Evolutionary conservation across 306 rosid species (phyloP).

Genomic region (Ziziphus jujuba): DNA sequence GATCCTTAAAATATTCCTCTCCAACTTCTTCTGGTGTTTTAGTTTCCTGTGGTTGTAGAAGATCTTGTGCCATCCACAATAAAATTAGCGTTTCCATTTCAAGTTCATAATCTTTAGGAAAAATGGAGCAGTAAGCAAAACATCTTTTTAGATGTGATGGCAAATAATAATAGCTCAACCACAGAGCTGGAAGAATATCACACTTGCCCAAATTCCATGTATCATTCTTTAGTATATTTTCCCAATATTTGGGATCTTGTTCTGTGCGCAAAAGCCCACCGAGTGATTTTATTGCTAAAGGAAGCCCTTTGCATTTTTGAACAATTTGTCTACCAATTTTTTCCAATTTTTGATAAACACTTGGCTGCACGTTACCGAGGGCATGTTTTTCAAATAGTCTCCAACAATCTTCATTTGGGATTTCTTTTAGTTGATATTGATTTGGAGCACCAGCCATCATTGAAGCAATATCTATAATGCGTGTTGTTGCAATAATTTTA

Average conservation of each 20-base stretch:
- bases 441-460: not conserved
- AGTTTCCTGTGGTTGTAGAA: not conserved
- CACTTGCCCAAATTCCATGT: not conserved
- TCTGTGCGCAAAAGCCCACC: not conserved
- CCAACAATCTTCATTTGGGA: not conserved
- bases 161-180: slow-evolving; percentile 16
- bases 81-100: slow-evolving; percentile 14
- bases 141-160: slow-evolving; percentile 23
- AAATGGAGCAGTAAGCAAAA: slow-evolving; percentile 25
- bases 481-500: slow-evolving; percentile 14
- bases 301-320: slow-evolving; percentile 25
- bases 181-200: slow-evolving; percentile 2
- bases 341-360: not conserved
- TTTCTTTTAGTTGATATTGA: not conserved
- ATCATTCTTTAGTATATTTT: not conserved
- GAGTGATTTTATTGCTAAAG: slow-evolving; percentile 5
- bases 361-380: not conserved
- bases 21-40: slow-evolving; percentile 6
- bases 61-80: slow-evolving; percentile 44
- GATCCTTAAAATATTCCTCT: slow-evolving; percentile 25
- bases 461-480: slow-evolving; percentile 2
- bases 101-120: slow-evolving; percentile 28
- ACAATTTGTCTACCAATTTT: slow-evolving; percentile 18
- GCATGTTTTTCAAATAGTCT: slow-evolving; percentile 1
- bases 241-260: not conserved